phyloP scores from a whole-genome alignment of 2,329 filamentous ascomycete genomes.

The Simplicillium sp. region DNA sequence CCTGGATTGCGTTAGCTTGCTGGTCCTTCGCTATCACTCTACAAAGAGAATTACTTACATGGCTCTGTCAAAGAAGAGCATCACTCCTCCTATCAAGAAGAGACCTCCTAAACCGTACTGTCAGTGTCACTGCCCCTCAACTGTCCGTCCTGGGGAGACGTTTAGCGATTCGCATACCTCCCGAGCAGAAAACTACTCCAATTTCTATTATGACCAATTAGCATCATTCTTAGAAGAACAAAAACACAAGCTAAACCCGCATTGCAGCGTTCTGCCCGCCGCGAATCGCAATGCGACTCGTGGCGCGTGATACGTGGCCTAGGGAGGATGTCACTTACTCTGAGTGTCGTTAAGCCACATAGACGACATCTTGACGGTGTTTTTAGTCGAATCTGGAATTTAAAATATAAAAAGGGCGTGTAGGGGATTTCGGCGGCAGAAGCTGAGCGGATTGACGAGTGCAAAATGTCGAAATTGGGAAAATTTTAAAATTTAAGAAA shows the following conservation, averaged over 20 bases:
- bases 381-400: not conserved
- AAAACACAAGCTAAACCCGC: not conserved
- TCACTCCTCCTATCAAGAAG: conserved; percentile 87
- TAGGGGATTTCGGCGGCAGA: not conserved
- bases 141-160: too few relatives aligned
- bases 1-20: conserved; percentile 33
- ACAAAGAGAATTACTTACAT: conserved; percentile 52
- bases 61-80: conserved; percentile 96
- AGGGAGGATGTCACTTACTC: conserved; percentile 50
- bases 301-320: conserved; percentile 4
- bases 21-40: too few relatives aligned
- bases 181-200: conserved; percentile 94
- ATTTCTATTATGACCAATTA: conserved; percentile 55
- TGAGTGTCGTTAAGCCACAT: conserved; percentile 97
- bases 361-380: conserved; percentile 55
- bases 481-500: not conserved
- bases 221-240: conserved; percentile 18
- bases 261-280: not conserved
- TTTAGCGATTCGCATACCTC: conserved; percentile 54
- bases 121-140: conserved; percentile 9
- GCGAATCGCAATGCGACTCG: not conserved
- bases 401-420: not conserved
- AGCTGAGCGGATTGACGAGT: not conserved
- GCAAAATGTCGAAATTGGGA: not conserved
- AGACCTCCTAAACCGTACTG: conserved; percentile 57